phyloP scores from a whole-genome alignment of 352 stramenopile species.

The Phytophthora agathidicida region DNA sequence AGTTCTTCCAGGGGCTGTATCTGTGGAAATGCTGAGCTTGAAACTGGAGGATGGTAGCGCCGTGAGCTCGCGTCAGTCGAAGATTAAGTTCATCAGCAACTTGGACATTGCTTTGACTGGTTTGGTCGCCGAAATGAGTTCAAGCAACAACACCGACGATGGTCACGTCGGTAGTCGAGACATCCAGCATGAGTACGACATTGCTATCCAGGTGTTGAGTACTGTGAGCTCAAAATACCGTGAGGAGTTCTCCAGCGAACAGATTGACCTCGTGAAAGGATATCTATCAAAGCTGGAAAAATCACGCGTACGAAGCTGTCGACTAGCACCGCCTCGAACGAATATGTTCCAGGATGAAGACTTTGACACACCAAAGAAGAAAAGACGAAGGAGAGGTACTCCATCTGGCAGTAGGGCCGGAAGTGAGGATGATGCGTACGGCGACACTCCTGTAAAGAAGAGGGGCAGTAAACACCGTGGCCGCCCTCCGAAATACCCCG shows the following conservation, averaged over 20 bases:
- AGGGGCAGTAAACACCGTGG: slow-evolving; percentile 35
- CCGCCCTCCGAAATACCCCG: slow-evolving; percentile 42
- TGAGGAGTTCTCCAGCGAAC: slow-evolving; percentile 82
- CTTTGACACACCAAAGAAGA: slow-evolving; percentile 52
- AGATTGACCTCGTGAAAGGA: slow-evolving; percentile 78
- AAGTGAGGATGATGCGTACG: slow-evolving; percentile 51
- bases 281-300: slow-evolving; percentile 84
- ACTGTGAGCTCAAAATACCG: slow-evolving; percentile 76
- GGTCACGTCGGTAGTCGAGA: slow-evolving; percentile 51
- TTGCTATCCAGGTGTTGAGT: slow-evolving; percentile 86
- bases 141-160: slow-evolving; percentile 49
- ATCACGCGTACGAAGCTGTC: slow-evolving; percentile 81
- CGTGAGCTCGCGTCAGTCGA: slow-evolving; percentile 78
- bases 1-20: slow-evolving; percentile 85
- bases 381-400: slow-evolving; percentile 47
- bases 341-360: slow-evolving; percentile 43
- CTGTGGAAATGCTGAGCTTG: slow-evolving; percentile 85
- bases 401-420: slow-evolving; percentile 21
- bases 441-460: slow-evolving; percentile 39
- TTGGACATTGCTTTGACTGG: slow-evolving; percentile 79
- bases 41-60: slow-evolving; percentile 90
- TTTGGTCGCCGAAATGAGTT: slow-evolving; percentile 70
- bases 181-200: slow-evolving; percentile 85
- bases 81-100: slow-evolving; percentile 91
- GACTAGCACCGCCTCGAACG: slow-evolving; percentile 39